These are phyloP conservation scores for Acanthochlamys bracteata DNA, from an alignment of 106 monocot genomes.

Conservation along the genomic window DNA sequence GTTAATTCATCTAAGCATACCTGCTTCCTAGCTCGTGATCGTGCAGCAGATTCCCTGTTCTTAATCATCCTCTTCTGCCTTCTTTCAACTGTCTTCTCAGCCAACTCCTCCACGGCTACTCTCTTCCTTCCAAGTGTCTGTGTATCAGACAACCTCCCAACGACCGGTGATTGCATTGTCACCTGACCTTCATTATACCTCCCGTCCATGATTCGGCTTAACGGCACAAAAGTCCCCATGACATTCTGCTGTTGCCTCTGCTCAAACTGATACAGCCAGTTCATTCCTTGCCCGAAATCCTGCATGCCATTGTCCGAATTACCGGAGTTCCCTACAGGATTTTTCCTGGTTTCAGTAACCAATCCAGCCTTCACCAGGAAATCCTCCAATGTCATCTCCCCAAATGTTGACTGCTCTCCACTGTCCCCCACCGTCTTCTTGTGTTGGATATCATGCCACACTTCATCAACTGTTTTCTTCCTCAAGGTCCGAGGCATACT, in stretches of 20 bases:
- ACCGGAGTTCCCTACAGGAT: neutral
- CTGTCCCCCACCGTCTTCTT: constrained; percentile 8
- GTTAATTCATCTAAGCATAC: neutral
- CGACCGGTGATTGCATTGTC: neutral
- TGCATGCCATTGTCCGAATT: neutral
- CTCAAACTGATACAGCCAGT: constrained; percentile 19
- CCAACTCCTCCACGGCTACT: constrained; percentile 10
- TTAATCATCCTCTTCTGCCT: constrained; percentile 61
- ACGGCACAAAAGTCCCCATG: constrained; percentile 7
- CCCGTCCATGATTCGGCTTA: neutral
- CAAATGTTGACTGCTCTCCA: constrained; percentile 25
- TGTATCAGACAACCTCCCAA: constrained; percentile 2
- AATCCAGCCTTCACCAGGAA: constrained; percentile 40
- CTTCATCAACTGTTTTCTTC: constrained; percentile 65
- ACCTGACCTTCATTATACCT: constrained; percentile 10
- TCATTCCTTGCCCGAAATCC: constrained; percentile 2
- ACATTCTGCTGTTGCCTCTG: neutral
- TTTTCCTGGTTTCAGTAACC: constrained; percentile 11
- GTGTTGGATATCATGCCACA: constrained; percentile 57
- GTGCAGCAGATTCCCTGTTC: constrained; percentile 52
- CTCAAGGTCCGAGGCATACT: constrained; percentile 20
- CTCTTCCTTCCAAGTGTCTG: constrained; percentile 28
- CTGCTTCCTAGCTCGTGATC: constrained; percentile 56
- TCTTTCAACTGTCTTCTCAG: constrained; percentile 31
- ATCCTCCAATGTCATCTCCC: constrained; percentile 77